Evolutionary conservation across 2,329 filamentous ascomycete species (phyloP), one percentile per base, ranked within the genome.

Genomic region (Stemphylium beticola): DNA sequence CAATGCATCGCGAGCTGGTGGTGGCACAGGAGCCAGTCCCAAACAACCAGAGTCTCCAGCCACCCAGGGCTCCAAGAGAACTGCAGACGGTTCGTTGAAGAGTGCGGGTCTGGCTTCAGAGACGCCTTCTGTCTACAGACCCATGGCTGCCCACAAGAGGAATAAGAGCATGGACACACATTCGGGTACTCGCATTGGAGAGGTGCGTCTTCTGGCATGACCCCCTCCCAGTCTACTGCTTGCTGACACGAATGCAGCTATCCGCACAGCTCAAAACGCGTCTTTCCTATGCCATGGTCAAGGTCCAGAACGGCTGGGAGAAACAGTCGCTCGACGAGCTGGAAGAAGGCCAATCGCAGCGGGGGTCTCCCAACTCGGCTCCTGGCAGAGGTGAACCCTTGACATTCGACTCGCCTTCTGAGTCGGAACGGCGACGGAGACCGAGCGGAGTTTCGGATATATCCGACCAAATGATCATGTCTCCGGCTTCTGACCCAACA

Each of bases 221-320:
- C 33, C 49, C 40, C 22, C 26, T 11, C 8, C 8, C 46, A 29
- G 36, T 50, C 48, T 52, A 49, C 51, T 55, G 55, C 46, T 58
- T 49, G 59, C 70, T 74, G 53, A 74, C 57, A 53, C 46, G 37
- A 55, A 57, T 66, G 40, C 72, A 92, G 89, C 79, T 91, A 49
- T 92, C 91, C 36, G 85, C 87, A 49, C 90, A 93, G 70, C 83
- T 98, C 47, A 89, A 88, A 71, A 88, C 92, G 45, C 89, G 92
- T 66, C 83, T 98, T 24, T 91, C 92, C 6, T 97, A 97, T 75
- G 93, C 93, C 61, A 95, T 96, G 84, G 84, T 96, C 71, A 97
- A 96, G 76, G 90, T 97, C 36, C 91, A 77, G 60, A 87, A 96
- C 70, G 92, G 91, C 54, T 95, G 92, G 89, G 90, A 96, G 76